A percentile compares a stretch with the other conserved stretches of the same genome.
phyloP scores from a whole-genome alignment of 2,329 filamentous ascomycete species.

The Cercospora sojina region DNA sequence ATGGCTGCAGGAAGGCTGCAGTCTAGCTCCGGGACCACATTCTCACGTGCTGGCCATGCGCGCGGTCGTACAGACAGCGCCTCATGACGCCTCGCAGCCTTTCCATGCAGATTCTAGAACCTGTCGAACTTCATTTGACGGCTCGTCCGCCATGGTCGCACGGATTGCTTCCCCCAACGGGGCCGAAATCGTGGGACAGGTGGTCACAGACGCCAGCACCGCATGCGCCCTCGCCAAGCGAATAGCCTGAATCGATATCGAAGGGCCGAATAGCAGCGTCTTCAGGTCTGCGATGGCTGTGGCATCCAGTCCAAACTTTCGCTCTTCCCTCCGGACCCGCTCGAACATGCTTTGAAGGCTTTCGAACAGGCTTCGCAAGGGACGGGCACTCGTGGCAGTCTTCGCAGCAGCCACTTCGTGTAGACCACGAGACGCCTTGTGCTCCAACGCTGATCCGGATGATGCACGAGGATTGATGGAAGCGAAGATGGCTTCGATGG shows the following conservation, averaged over 20 bases:
- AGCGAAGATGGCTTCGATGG: constrained; percentile 34
- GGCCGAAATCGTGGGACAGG: constrained; percentile 19
- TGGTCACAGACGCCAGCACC: constrained; percentile 26
- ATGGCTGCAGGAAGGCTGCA: constrained; percentile 1
- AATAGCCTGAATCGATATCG: constrained; percentile 33
- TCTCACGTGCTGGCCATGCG: constrained; percentile 9
- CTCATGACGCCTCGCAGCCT: constrained; percentile 1
- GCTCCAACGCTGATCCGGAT: constrained; percentile 20
- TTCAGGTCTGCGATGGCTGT: constrained; percentile 24
- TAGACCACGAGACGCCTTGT: constrained; percentile 22
- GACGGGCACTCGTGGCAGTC: constrained; percentile 16
- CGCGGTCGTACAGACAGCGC: constrained; percentile 4
- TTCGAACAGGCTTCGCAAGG: constrained; percentile 29
- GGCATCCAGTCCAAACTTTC: constrained; percentile 10
- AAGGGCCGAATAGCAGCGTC: constrained; percentile 30
- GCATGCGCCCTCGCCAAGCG: constrained; percentile 34
- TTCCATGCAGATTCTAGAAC: constrained; percentile 15
- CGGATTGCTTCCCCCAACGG: constrained; percentile 24
- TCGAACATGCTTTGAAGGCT: constrained; percentile 23
- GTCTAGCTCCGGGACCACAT: constrained; percentile 3
- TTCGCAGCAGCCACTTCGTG: constrained; percentile 24
- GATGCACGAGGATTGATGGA: constrained; percentile 33
- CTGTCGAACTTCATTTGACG: constrained; percentile 5
- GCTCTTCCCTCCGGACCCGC: constrained; percentile 17
- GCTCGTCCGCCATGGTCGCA: constrained; percentile 24